Base-by-base conservation (phyloP, 495 filamentous ascomycete genomes). In the Letharia lupina region DNA sequence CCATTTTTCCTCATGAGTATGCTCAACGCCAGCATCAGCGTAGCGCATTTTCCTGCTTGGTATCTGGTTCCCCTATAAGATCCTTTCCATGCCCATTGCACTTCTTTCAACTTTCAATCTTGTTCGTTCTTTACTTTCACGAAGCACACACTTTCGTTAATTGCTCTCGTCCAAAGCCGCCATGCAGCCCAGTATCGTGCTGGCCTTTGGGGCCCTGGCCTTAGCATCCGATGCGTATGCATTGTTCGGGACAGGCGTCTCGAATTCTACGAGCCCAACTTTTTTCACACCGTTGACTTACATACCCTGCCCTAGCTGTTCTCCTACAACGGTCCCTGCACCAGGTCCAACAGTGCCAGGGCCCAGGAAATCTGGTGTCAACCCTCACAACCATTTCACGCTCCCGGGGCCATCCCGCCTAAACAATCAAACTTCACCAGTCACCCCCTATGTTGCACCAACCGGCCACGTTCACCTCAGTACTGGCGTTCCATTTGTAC, bases 61-160 rank as follows among this genome's bases (percentile, higher is more conserved):
- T 20, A 33, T 20, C n/a, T 28, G 8, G 15, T 20, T 23, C 50
- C 23, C 28, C 39, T 65, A 65, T 65, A 65, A 23, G 63, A 65
- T 42, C 31, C n/a, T 45, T 35, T 37, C 52, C 31, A 8, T 33
- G 10, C 54, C 42, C 52, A 23, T 44, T 23, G 31, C 15, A 59
- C 31, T 48, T 47, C 20, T 31, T 8, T 42, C 40, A 16, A 42
- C 44, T 37, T 65, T 11, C 64, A 52, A 60, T 45, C 58, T 54
- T 35, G 45, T 61, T 52, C 57, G 10, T 28, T 54, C 62, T 39
- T 44, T 64, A 61, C 52, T 20, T 57, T 10, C 35, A 56, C 39
- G 6, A 40, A 47, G 15, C 39, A 44, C 44, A 50, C 39, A 64
- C 62, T 41, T n/a, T 63, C 61, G 61, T 65, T 65, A 59, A 65